Percentiles rank a stretch among this genome's conserved stretches.
These are phyloP conservation scores for Cenchrus purpureus DNA, from an alignment of 176 grass and related monocot species.

Conservation along the genomic window DNA sequence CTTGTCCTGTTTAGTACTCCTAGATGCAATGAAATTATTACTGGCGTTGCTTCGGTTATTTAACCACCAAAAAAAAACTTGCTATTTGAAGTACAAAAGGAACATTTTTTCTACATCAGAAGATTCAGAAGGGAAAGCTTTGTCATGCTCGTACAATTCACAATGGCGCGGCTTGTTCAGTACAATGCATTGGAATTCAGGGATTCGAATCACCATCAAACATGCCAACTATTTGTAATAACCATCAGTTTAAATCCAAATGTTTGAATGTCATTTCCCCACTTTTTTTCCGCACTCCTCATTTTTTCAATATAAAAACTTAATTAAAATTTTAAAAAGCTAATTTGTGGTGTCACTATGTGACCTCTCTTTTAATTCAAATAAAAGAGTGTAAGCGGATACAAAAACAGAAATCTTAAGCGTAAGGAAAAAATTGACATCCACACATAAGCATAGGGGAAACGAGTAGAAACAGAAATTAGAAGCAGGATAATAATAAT, in stretches of 20 bases:
- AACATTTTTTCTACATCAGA: background rate
- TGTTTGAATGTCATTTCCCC: background rate
- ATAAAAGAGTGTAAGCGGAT: no score
- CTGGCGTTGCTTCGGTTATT: background rate
- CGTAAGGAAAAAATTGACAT: no score
- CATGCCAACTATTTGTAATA: background rate
- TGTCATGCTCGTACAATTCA: background rate
- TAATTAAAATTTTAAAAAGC: no score
- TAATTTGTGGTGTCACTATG: no score
- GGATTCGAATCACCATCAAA: background rate
- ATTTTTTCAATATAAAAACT: no score
- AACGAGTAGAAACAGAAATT: no score
- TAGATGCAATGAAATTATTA: constrained; percentile 8
- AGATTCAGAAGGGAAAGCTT: background rate
- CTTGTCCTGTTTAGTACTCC: background rate
- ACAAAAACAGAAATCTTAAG: no score
- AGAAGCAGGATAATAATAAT: no score
- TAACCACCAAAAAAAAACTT: background rate
- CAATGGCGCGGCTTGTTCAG: background rate
- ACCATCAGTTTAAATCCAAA: background rate
- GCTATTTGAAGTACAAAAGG: background rate
- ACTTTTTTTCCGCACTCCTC: background rate
- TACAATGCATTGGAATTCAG: background rate
- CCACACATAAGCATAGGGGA: no score
- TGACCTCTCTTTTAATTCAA: no score